phyloP scores from a whole-genome alignment of 1,284 basidiomycete species.

The Trichosporon sp. region DNA sequence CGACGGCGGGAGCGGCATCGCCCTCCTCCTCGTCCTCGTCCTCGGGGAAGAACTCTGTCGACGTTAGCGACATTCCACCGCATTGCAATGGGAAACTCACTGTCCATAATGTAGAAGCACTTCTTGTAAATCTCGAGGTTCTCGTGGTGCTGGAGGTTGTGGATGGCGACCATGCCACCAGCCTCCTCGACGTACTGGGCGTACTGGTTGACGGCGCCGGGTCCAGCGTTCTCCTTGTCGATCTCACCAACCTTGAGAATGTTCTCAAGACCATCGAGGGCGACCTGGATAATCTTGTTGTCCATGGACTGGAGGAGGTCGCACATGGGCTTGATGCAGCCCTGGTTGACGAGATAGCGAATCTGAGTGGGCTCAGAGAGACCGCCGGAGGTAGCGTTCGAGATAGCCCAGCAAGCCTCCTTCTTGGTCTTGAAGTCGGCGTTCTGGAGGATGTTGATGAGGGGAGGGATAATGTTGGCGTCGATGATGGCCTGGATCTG shows the following conservation, averaged over 20 bases:
- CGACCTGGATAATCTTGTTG: conserved; percentile 96
- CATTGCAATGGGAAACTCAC: conserved; percentile 38
- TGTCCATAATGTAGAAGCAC: conserved; percentile 99
- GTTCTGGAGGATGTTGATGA: conserved; percentile 96
- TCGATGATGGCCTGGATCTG: conserved; percentile 86
- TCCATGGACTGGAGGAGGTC: conserved; percentile 97
- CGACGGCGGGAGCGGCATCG: conserved; percentile 77
- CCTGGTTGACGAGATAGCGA: conserved; percentile 95
- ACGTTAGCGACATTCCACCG: not conserved
- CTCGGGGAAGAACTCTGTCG: conserved; percentile 53
- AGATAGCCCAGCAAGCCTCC: conserved; percentile 99
- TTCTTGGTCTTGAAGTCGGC: conserved; percentile 99
- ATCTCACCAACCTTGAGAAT: conserved; percentile 97
- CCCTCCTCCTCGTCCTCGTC: conserved; percentile 63
- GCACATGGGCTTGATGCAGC: conserved; percentile 98
- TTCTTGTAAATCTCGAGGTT: conserved; percentile 99
- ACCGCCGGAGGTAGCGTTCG: conserved; percentile 97
- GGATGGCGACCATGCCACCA: conserved; percentile 97
- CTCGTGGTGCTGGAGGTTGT: conserved; percentile 99
- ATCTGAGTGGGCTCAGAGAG: conserved; percentile 96
- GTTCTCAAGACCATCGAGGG: conserved; percentile 97
- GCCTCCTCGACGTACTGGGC: conserved; percentile 95
- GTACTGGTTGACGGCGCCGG: conserved; percentile 87
- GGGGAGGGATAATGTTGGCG: conserved; percentile 85
- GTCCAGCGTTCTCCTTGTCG: conserved; percentile 82